Conservation (phyloP, 495 filamentous ascomycete genomes). For the Xylona heveae region DNA sequence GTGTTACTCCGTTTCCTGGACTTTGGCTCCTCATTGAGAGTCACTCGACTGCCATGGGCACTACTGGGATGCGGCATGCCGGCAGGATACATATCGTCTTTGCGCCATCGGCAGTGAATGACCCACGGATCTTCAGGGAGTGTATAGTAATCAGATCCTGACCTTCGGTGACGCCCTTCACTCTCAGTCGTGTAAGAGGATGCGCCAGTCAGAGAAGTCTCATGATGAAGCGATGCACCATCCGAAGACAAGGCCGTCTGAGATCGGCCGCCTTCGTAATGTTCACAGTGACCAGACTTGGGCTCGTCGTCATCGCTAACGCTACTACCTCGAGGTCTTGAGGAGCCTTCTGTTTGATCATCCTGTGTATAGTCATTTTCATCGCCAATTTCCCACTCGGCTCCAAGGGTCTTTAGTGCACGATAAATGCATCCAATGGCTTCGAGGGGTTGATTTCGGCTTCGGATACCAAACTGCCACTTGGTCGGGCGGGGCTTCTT, state of each 20-base stretch:
- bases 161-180: constrained; percentile 15
- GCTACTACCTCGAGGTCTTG: not conserved
- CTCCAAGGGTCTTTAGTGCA: constrained; percentile 67
- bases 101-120: constrained; percentile 71
- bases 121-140: constrained; percentile 91
- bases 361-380: not conserved
- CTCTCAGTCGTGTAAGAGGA: constrained; percentile 3
- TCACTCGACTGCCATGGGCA: constrained; percentile 33
- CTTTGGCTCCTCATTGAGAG: constrained; percentile 22
- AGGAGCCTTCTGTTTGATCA: not conserved
- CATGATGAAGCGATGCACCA: not conserved
- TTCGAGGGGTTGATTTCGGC: constrained; percentile 79
- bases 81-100: constrained; percentile 42
- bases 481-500: constrained; percentile 53
- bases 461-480: constrained; percentile 96
- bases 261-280: too few species aligned
- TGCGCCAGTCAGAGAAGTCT: not conserved
- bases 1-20: constrained; percentile 24
- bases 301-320: not conserved
- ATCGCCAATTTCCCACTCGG: constrained; percentile 76
- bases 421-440: constrained; percentile 87
- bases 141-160: constrained; percentile 34
- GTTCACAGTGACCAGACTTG: too few species aligned
- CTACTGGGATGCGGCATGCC: constrained; percentile 29
- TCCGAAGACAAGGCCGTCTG: not conserved